Conservation (phyloP, 2,329 filamentous ascomycete species). For the Dothidotthia symphoricarpi region DNA sequence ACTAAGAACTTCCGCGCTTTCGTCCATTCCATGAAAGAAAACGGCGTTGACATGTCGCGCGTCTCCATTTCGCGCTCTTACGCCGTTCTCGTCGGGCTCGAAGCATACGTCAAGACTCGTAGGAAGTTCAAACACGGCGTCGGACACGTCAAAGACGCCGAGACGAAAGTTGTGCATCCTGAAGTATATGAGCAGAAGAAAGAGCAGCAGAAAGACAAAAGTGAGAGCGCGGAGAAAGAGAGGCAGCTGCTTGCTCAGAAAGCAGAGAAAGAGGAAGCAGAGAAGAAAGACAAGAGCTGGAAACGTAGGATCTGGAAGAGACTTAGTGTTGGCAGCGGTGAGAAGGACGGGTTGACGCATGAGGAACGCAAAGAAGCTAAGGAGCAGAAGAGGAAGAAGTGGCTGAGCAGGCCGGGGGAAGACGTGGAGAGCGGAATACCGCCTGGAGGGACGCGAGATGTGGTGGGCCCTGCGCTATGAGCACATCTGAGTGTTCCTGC, state of each 20-base stretch:
- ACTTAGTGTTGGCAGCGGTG: conserved; percentile 16
- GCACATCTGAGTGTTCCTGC: conserved; percentile 11
- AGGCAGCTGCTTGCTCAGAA: conserved; percentile 51
- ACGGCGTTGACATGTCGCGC: conserved; percentile 74
- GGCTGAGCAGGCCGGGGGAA: conserved; percentile 33
- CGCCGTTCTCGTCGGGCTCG: conserved; percentile 76
- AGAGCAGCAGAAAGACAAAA: conserved; percentile 57
- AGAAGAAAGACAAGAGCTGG: conserved; percentile 37
- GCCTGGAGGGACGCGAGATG: conserved; percentile 32
- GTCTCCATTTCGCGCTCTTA: conserved; percentile 81
- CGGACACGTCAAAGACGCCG: conserved; percentile 52
- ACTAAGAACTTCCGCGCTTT: conserved; percentile 81
- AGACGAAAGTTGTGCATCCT: conserved; percentile 61
- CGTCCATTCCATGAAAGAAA: conserved; percentile 67
- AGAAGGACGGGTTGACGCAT: conserved; percentile 16
- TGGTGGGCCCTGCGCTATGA: conserved; percentile 2
- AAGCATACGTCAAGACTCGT: conserved; percentile 71
- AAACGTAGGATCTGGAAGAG: conserved; percentile 31
- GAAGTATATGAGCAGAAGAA: conserved; percentile 53
- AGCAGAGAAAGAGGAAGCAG: conserved; percentile 48
- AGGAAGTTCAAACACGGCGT: conserved; percentile 59
- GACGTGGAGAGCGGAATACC: conserved; percentile 40
- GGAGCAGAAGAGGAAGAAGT: conserved; percentile 27
- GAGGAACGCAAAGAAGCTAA: conserved; percentile 22
- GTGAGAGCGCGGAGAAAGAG: conserved; percentile 60